phyloP scores from a whole-genome alignment of 208 protist genomes.

The Trypanosoma platydactyli region DNA sequence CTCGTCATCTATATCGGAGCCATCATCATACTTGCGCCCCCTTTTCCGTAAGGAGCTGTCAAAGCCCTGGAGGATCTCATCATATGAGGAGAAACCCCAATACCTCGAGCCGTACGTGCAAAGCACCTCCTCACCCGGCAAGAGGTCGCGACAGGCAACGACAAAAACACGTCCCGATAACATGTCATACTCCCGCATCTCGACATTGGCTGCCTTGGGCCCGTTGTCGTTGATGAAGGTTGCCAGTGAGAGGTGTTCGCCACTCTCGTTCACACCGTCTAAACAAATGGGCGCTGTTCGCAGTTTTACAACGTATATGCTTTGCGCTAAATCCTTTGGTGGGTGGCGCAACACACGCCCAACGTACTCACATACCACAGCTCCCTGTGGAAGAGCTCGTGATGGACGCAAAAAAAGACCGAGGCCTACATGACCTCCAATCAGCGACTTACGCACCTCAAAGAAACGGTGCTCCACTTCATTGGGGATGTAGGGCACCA shows the following conservation, averaged over 20 bases:
- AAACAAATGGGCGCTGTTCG: slow-evolving; percentile 60
- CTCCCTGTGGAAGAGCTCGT: slow-evolving; percentile 67
- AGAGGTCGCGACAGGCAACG: slow-evolving; percentile 68
- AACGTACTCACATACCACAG: slow-evolving; percentile 81
- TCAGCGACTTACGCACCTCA: slow-evolving; percentile 59
- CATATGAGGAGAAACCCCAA: slow-evolving; percentile 84
- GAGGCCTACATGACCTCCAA: slow-evolving; percentile 57
- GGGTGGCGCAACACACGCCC: slow-evolving; percentile 41
- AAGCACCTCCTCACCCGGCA: slow-evolving; percentile 78
- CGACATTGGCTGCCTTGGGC: slow-evolving; percentile 60
- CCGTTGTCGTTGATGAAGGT: slow-evolving; percentile 91
- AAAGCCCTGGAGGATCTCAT: slow-evolving; percentile 37
- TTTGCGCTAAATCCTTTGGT: slow-evolving; percentile 30
- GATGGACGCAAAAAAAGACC: slow-evolving; percentile 78
- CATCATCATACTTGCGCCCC: slow-evolving; percentile 8
- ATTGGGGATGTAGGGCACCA: slow-evolving; percentile 69
- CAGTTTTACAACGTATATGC: slow-evolving; percentile 77
- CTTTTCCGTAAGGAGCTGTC: background rate
- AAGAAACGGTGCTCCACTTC: slow-evolving; percentile 82
- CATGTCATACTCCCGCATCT: slow-evolving; percentile 80
- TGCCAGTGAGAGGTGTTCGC: slow-evolving; percentile 77
- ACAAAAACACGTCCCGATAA: slow-evolving; percentile 82
- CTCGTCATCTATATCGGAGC: slow-evolving; percentile 7
- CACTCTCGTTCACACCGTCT: slow-evolving; percentile 58
- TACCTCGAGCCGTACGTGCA: slow-evolving; percentile 84